phyloP scores from a whole-genome alignment of 2,329 filamentous ascomycete species.

The Pestalotiopsis sp. region DNA sequence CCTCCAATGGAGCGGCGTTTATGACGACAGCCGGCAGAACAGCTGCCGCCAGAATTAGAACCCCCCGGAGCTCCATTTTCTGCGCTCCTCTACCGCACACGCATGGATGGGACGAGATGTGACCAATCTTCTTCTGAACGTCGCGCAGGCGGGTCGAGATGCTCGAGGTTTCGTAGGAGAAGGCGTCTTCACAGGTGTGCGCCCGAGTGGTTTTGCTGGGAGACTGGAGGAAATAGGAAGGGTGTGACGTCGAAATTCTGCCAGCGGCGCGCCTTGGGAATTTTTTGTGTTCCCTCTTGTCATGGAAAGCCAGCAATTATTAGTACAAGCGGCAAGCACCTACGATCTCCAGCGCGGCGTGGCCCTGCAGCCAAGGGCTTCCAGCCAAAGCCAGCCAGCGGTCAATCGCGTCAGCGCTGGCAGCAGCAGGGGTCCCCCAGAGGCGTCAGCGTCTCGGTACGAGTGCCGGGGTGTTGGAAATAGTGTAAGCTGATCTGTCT shows the following conservation, averaged over 20 bases:
- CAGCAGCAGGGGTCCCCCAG: not conserved
- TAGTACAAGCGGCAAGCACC: not conserved
- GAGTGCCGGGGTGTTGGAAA: not conserved
- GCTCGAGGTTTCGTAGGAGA: not conserved
- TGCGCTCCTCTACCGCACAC: constrained; percentile 6
- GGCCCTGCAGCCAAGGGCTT: not conserved
- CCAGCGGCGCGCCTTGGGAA: not conserved
- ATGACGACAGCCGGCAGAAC: constrained; percentile 29
- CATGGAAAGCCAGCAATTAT: not conserved
- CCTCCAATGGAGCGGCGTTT: constrained; percentile 23
- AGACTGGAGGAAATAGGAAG: not conserved
- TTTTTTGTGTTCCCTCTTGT: not conserved
- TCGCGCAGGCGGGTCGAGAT: not conserved
- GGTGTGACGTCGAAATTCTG: not conserved
- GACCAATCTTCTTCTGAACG: not conserved
- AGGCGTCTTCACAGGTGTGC: not conserved
- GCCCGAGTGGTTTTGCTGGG: not conserved
- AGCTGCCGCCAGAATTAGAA: constrained; percentile 23
- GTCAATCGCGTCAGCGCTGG: not conserved
- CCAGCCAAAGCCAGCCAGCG: not conserved
- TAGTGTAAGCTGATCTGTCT: not conserved
- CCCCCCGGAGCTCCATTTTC: constrained; percentile 25
- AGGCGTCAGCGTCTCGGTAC: not conserved
- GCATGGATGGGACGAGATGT: not conserved
- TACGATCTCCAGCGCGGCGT: not conserved